phyloP scores from a whole-genome alignment of 257 asterid species.

The Ocimum tenuiflorum region DNA sequence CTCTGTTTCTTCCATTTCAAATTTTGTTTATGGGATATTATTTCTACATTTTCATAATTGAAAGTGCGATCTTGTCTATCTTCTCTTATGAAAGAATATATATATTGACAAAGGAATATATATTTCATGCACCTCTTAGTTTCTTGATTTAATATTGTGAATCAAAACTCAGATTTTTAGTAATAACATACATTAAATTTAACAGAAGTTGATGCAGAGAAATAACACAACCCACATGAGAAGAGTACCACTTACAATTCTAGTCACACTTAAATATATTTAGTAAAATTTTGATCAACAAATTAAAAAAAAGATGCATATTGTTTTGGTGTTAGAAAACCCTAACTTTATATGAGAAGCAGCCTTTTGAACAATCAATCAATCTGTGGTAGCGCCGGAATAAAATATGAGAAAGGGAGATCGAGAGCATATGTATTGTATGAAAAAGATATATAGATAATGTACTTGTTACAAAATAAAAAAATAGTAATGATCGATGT shows the following conservation, averaged over 20 bases:
- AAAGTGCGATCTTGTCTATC: neutral
- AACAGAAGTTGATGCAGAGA: too few relatives aligned
- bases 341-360: neutral
- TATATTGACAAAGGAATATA: too few relatives aligned
- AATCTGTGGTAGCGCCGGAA: neutral
- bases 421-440: neutral
- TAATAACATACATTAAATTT: too few relatives aligned
- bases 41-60: neutral
- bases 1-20: neutral
- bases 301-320: too few relatives aligned
- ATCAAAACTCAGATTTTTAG: too few relatives aligned
- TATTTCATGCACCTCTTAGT: too few relatives aligned
- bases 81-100: too few relatives aligned
- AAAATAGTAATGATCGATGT: constrained; percentile 25
- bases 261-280: too few relatives aligned
- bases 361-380: neutral
- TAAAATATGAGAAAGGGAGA: neutral
- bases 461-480: constrained; percentile 1
- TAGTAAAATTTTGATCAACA: too few relatives aligned
- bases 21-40: neutral
- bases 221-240: too few relatives aligned
- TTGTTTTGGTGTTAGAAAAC: neutral
- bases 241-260: too few relatives aligned
- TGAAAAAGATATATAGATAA: neutral
- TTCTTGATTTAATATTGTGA: too few relatives aligned